Evolutionary conservation across 257 asterid genomes (phyloP).

Genomic region (Jaltomata sinuosa): DNA sequence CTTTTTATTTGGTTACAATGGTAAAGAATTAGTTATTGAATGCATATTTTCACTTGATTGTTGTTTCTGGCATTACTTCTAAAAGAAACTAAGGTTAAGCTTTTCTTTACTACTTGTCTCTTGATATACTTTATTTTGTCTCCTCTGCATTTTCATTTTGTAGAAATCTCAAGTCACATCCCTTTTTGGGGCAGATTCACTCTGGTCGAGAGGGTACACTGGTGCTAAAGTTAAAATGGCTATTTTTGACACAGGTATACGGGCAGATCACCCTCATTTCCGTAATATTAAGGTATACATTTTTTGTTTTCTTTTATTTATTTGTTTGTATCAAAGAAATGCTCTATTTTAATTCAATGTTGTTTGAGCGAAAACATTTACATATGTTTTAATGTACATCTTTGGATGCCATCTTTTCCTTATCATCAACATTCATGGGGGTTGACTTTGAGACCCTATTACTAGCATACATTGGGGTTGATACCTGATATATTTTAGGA

Average conservation of each 20-base stretch:
- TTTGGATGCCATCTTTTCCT: not conserved
- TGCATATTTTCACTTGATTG: not conserved
- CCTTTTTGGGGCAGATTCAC: slow-evolving; percentile 89
- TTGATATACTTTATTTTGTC: not conserved
- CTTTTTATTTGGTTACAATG: not conserved
- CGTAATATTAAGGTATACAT: slow-evolving; percentile 83
- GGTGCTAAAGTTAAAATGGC: slow-evolving; percentile 99
- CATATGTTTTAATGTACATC: not conserved
- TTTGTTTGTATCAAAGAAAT: not conserved
- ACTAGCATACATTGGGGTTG: not conserved
- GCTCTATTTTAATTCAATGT: not conserved
- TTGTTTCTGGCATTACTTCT: not conserved
- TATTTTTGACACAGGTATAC: slow-evolving; percentile 94
- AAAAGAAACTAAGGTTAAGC: not conserved
- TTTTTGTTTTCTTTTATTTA: not conserved
- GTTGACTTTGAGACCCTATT: not conserved
- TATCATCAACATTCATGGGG: not conserved
- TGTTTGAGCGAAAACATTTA: not conserved
- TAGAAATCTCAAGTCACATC: slow-evolving; percentile 97
- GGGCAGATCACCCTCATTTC: slow-evolving; percentile 89
- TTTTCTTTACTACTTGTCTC: not conserved
- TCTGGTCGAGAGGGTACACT: slow-evolving; percentile 90
- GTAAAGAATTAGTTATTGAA: not conserved
- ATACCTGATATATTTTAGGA: slow-evolving; percentile 38
- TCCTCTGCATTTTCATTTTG: slow-evolving; percentile 19